Conservation (phyloP, 2,329 filamentous ascomycete species). For the Diaporthe ilicicola region DNA sequence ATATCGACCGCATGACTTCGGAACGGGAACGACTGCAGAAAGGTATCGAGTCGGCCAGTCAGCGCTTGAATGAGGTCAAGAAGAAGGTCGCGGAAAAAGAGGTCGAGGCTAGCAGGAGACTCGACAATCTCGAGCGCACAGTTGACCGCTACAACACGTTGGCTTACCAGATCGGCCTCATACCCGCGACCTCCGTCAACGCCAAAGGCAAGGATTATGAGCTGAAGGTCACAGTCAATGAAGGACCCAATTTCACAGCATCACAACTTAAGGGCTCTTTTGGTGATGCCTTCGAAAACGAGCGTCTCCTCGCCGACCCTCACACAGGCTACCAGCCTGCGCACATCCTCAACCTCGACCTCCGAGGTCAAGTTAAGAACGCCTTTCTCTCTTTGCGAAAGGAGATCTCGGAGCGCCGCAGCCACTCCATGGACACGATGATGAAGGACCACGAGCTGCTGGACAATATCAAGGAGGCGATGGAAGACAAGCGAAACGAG, state of each 20-base stretch:
- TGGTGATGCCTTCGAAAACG: constrained; percentile 59
- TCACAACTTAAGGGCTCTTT: constrained; percentile 61
- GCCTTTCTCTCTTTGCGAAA: constrained; percentile 82
- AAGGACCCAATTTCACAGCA: constrained; percentile 78
- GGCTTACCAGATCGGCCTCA: constrained; percentile 91
- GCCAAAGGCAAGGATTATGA: constrained; percentile 88
- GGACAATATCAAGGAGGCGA: constrained; percentile 94
- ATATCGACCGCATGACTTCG: constrained; percentile 98
- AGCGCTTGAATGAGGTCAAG: constrained; percentile 85
- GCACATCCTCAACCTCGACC: constrained; percentile 87
- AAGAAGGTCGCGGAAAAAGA: constrained; percentile 86
- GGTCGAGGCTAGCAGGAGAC: constrained; percentile 81
- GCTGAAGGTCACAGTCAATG: constrained; percentile 81
- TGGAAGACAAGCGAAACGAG: constrained; percentile 93
- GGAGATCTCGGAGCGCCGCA: constrained; percentile 90
- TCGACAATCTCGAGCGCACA: constrained; percentile 91
- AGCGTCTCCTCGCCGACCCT: constrained; percentile 83
- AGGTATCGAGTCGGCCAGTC: constrained; percentile 79
- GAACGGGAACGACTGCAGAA: constrained; percentile 94
- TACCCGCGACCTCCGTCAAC: constrained; percentile 84
- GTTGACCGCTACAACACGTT: constrained; percentile 94
- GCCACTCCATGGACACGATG: constrained; percentile 84
- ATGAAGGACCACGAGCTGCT: constrained; percentile 94
- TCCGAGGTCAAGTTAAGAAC: constrained; percentile 82
- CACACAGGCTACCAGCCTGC: constrained; percentile 89